Conservation (phyloP, 257 asterid genomes). For the Nicotiana knightiana region DNA sequence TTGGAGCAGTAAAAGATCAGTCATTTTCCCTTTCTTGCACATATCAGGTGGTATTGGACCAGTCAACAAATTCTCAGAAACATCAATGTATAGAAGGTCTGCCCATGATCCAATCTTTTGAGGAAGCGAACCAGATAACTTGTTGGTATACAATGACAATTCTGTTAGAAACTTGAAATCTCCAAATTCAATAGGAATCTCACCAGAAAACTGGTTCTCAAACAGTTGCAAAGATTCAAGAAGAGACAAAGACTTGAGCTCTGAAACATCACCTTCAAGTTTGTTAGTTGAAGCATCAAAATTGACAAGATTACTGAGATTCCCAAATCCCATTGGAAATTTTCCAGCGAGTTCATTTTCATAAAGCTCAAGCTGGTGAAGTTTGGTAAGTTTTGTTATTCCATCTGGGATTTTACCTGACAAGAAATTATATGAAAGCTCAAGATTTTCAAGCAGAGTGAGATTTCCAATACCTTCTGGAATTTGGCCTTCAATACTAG, state of each 20-base stretch:
- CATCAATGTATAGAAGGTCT: constrained; percentile 27
- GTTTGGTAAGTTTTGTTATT: constrained; percentile 27
- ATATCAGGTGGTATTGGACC: constrained; percentile 45
- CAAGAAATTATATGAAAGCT: constrained; percentile 28
- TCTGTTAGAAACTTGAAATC: constrained; percentile 25
- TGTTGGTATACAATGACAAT: constrained; percentile 30
- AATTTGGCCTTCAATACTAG: constrained; percentile 33
- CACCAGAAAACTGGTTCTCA: constrained; percentile 35
- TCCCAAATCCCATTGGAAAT: constrained; percentile 31
- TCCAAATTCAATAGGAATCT: constrained; percentile 37
- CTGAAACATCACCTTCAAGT: constrained; percentile 37
- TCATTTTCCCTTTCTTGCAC: constrained; percentile 33
- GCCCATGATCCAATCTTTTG: constrained; percentile 38
- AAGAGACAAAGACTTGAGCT: constrained; percentile 23
- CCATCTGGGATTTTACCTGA: constrained; percentile 33
- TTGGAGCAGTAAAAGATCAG: constrained; percentile 27
- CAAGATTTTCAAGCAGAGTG: constrained; percentile 35
- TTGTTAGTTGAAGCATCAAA: constrained; percentile 30
- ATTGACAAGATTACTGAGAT: constrained; percentile 24
- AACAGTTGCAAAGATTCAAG: constrained; percentile 31
- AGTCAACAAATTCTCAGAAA: constrained; percentile 27
- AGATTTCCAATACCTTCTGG: constrained; percentile 42
- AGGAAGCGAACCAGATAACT: constrained; percentile 34
- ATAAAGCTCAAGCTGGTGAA: constrained; percentile 35
- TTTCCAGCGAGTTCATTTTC: constrained; percentile 28